Evolutionary conservation across 257 asterid genomes (phyloP).

Genomic region (Solanum neorickii): DNA sequence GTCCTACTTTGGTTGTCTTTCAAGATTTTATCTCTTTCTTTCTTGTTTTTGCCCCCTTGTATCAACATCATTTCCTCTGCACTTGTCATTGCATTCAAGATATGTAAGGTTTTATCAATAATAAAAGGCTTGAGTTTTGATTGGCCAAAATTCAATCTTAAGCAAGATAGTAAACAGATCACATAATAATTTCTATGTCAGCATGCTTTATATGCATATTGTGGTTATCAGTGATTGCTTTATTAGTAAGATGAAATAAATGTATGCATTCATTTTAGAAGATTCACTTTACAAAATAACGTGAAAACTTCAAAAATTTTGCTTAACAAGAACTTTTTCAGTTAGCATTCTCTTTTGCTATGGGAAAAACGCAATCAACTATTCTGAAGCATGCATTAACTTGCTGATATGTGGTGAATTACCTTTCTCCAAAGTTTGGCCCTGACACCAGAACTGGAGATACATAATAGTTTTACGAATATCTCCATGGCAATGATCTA

Average conservation of each 20-base stretch:
- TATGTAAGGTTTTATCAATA: neutral
- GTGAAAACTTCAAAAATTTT: neutral
- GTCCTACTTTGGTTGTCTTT: neutral
- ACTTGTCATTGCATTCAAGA: neutral
- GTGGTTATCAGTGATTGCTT: neutral
- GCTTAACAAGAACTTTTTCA: neutral
- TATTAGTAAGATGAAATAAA: neutral
- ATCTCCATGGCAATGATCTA: slow-evolving; percentile 61
- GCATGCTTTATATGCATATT: neutral
- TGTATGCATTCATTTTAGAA: neutral
- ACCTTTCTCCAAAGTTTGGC: slow-evolving; percentile 48
- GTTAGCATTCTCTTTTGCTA: neutral
- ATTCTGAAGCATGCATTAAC: slow-evolving; percentile 12
- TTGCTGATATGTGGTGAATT: slow-evolving; percentile 4
- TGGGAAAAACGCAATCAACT: neutral
- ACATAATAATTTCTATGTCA: neutral
- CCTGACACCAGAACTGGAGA: slow-evolving; percentile 96
- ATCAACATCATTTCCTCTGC: neutral
- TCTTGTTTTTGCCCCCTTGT: neutral
- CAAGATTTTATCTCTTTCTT: neutral
- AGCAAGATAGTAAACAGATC: neutral
- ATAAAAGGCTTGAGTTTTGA: neutral
- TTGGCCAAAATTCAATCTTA: neutral
- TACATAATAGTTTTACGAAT: slow-evolving; percentile 75
- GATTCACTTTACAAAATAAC: neutral